A percentile compares a stretch with the other conserved stretches of the same genome.
These are phyloP conservation scores for Lolium perenne DNA, from an alignment of 176 grass and related monocot species.

Conservation along the genomic window DNA sequence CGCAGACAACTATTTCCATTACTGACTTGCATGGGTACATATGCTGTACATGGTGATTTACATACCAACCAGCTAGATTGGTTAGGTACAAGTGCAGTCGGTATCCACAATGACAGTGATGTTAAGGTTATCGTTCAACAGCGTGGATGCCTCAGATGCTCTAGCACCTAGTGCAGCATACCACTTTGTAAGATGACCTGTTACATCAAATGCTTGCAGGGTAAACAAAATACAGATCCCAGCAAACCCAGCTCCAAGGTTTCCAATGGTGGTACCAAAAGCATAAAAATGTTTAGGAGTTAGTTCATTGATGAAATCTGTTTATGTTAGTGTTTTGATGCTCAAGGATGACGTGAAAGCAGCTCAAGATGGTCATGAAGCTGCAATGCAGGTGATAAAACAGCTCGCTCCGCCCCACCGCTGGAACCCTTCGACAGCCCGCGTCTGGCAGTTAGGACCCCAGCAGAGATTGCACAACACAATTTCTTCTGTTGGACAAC, in stretches of 20 bases:
- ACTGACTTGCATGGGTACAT: background rate
- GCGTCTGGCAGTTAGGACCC: too few species aligned
- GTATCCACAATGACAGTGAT: background rate
- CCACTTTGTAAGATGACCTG: slow-evolving; percentile 37
- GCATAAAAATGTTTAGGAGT: slow-evolving; percentile 43
- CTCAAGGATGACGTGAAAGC: slow-evolving; percentile 51
- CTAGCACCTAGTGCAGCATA: background rate
- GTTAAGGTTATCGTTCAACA: background rate
- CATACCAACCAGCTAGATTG: background rate
- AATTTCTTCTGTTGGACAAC: too few species aligned
- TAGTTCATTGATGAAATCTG: slow-evolving; percentile 52
- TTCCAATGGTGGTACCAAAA: slow-evolving; percentile 34
- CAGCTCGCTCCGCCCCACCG: too few species aligned
- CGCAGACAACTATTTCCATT: background rate
- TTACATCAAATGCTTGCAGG: slow-evolving; percentile 44
- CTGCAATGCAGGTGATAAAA: slow-evolving; percentile 55
- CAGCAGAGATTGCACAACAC: too few species aligned
- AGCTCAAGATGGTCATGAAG: slow-evolving; percentile 40
- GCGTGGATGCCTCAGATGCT: background rate
- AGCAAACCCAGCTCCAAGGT: slow-evolving; percentile 47
- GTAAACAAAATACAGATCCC: slow-evolving; percentile 72
- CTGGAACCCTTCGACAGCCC: too few species aligned
- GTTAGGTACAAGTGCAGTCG: background rate
- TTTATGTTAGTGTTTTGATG: slow-evolving; percentile 65
- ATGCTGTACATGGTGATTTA: background rate